Evolutionary conservation across 2,329 filamentous ascomycete genomes (phyloP).

Genomic region (Keithomyces neogunnii): DNA sequence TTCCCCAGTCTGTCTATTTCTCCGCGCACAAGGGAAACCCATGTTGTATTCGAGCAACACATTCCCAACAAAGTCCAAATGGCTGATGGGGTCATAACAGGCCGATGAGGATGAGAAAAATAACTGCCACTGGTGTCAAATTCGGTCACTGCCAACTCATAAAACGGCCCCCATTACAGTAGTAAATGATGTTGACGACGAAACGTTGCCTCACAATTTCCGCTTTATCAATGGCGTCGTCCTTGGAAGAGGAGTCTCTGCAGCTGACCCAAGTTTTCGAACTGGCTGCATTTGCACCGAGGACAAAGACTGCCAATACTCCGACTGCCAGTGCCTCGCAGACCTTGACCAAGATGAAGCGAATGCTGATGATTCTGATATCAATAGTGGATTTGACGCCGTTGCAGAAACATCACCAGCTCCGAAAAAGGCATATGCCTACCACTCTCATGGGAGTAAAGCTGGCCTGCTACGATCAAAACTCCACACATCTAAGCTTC

Average conservation of each 20-base stretch:
- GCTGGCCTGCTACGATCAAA: slow-evolving; percentile 43
- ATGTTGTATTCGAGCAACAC: background rate
- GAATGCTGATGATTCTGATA: slow-evolving; percentile 24
- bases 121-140: slow-evolving; percentile 54
- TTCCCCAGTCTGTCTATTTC: background rate
- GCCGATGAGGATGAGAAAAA: slow-evolving; percentile 28
- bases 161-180: slow-evolving; percentile 47
- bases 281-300: slow-evolving; percentile 60
- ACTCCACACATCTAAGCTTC: slow-evolving; percentile 43
- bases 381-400: slow-evolving; percentile 16
- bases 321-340: slow-evolving; percentile 60
- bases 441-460: slow-evolving; percentile 46
- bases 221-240: slow-evolving; percentile 58
- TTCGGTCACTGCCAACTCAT: slow-evolving; percentile 45
- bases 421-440: slow-evolving; percentile 46
- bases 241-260: slow-evolving; percentile 49
- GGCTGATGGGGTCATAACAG: slow-evolving; percentile 14
- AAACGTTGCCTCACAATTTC: slow-evolving; percentile 53
- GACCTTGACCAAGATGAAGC: slow-evolving; percentile 34
- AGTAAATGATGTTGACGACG: slow-evolving; percentile 52
- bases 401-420: slow-evolving; percentile 17
- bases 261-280: slow-evolving; percentile 52
- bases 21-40: background rate
- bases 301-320: slow-evolving; percentile 58
- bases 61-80: background rate